Conservation (phyloP, 129 eudicot genomes). For the Lonicera japonica region DNA sequence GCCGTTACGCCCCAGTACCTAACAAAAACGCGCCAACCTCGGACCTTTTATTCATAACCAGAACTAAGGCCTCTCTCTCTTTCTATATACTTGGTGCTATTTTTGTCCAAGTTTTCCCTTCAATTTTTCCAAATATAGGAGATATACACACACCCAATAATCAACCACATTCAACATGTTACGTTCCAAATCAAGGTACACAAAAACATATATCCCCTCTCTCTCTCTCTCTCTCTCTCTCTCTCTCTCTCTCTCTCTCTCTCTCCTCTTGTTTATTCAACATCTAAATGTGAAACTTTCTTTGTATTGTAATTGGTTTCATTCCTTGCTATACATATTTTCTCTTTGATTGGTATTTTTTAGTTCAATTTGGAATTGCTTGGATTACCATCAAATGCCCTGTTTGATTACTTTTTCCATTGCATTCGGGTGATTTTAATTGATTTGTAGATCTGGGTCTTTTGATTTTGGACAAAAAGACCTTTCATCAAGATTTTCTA, state of each 20-base stretch:
- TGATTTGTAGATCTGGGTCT: slow-evolving; percentile 55
- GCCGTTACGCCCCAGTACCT: background rate
- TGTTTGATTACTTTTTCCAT: background rate
- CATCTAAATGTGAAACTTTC: background rate
- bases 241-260: background rate
- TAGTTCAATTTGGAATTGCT: background rate
- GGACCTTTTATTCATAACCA: slow-evolving; percentile 38
- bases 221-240: slow-evolving; percentile 1
- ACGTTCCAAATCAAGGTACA: slow-evolving; percentile 71
- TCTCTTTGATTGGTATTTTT: background rate
- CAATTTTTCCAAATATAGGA: slow-evolving; percentile 40
- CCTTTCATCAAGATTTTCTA: slow-evolving; percentile 33
- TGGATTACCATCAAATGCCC: background rate
- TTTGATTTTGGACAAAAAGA: slow-evolving; percentile 42
- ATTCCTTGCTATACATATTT: background rate
- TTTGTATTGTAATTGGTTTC: background rate
- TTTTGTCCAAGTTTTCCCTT: background rate
- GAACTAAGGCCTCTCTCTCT: background rate
- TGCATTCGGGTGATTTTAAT: background rate
- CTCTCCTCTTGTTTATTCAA: slow-evolving; percentile 5
- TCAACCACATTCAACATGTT: slow-evolving; percentile 27
- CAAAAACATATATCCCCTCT: background rate
- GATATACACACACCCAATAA: slow-evolving; percentile 9
- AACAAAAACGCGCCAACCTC: slow-evolving; percentile 49
- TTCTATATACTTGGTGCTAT: too few species aligned